phyloP scores from a whole-genome alignment of 2,329 filamentous ascomycete genomes.

The Verruconis gallopava region DNA sequence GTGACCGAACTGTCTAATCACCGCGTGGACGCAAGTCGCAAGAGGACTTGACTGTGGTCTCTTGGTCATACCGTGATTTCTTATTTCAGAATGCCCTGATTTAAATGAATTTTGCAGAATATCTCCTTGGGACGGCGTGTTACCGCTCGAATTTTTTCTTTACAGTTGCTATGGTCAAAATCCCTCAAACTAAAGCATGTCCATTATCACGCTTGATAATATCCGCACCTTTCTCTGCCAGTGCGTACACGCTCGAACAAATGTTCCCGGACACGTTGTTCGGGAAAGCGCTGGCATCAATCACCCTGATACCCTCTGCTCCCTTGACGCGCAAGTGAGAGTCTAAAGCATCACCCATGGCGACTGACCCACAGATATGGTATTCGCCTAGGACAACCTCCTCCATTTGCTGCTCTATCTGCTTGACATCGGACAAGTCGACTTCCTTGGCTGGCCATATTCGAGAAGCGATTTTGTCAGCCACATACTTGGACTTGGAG shows the following conservation, averaged over 20 bases:
- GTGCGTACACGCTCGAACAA: constrained; percentile 3
- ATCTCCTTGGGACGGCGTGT: too few relatives aligned
- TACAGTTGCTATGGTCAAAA: too few relatives aligned
- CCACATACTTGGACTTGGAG: constrained; percentile 28
- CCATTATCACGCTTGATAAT: constrained; percentile 5
- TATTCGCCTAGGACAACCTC: constrained; percentile 6
- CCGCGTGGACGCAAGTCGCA: too few relatives aligned
- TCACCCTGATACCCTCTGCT: constrained; percentile 17
- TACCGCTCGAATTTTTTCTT: too few relatives aligned
- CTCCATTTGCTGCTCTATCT: constrained; percentile 12
- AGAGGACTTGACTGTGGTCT: too few relatives aligned
- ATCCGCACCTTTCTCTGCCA: constrained; percentile 11
- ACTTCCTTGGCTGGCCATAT: constrained; percentile 19
- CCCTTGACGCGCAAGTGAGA: constrained; percentile 15
- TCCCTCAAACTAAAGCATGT: too few relatives aligned
- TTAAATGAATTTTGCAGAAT: too few relatives aligned
- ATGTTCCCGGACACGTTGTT: constrained; percentile 6
- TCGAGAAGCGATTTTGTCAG: constrained; percentile 25
- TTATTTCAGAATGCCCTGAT: too few relatives aligned
- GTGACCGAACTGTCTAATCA: too few relatives aligned
- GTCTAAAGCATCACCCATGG: neutral
- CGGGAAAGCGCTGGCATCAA: constrained; percentile 18
- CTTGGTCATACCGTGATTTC: too few relatives aligned
- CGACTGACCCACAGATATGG: neutral
- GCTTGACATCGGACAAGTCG: constrained; percentile 16